These are phyloP conservation scores for Fistulinella staudtii DNA, from an alignment of 1,284 basidiomycete genomes.

Conservation along the genomic window DNA sequence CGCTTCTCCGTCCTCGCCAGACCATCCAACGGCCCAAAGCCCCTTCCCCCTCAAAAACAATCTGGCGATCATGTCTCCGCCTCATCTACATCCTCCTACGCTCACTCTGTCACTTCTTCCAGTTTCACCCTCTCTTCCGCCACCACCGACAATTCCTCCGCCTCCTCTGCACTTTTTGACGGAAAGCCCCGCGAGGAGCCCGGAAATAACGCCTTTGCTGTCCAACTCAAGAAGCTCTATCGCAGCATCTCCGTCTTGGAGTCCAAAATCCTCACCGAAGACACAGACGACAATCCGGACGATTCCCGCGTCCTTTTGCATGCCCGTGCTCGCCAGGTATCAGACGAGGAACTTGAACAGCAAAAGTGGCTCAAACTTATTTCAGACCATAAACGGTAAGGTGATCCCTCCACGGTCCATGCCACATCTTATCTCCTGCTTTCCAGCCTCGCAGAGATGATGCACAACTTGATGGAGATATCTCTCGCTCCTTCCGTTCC, in stretches of 20 bases:
- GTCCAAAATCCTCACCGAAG: slow-evolving; percentile 63
- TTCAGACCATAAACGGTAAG: slow-evolving; percentile 67
- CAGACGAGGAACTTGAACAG: slow-evolving; percentile 54
- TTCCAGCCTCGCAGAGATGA: slow-evolving; percentile 78
- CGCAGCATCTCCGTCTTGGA: slow-evolving; percentile 72
- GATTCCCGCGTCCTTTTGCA: slow-evolving; percentile 54
- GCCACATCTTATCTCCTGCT: slow-evolving; percentile 3
- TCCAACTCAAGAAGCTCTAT: slow-evolving; percentile 79
- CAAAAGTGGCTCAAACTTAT: slow-evolving; percentile 66
- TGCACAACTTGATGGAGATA: slow-evolving; percentile 84
- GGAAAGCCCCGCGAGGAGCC: slow-evolving; percentile 47
- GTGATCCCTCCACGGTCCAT: neutral
- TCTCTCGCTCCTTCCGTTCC: slow-evolving; percentile 86
- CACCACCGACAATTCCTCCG: slow-evolving; percentile 68
- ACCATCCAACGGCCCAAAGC: slow-evolving; percentile 39
- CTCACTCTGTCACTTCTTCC: slow-evolving; percentile 66
- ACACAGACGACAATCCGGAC: slow-evolving; percentile 48
- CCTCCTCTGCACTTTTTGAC: slow-evolving; percentile 64
- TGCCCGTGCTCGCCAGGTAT: slow-evolving; percentile 34
- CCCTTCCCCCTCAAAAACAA: slow-evolving; percentile 53
- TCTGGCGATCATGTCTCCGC: slow-evolving; percentile 69
- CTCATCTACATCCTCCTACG: slow-evolving; percentile 74
- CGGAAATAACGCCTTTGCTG: slow-evolving; percentile 64
- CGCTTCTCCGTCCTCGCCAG: slow-evolving; percentile 65
- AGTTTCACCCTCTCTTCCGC: slow-evolving; percentile 70